Base-by-base conservation (phyloP, 371 early-diverging fungal genomes). In the Nematocida homosporus region DNA sequence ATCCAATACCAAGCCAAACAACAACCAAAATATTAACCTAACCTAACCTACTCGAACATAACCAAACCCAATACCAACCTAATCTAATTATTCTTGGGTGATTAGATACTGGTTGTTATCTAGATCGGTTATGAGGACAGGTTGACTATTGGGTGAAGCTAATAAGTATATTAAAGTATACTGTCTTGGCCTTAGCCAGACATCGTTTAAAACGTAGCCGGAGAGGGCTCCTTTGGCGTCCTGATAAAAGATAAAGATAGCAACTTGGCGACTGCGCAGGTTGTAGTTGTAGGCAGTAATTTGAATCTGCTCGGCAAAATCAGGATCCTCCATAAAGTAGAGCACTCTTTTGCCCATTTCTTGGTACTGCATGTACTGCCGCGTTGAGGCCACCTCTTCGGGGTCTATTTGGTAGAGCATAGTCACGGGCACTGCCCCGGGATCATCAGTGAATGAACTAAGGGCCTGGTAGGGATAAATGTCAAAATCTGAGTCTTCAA, bases 151-250 rank as follows among this genome's bases (percentile, higher is more conserved):
- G 5, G 50, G 5, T 16, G 6, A 8, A 6, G 30, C 38, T 2
- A 63, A 29, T 6, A 57, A 18, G 10, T 20, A 10, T 30, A 68
- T 68, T 6, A 30, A 29, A 4, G 44, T 59, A 25, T 20, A 10
- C 1, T 38, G 6, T 59, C 65, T 55, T 0, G 69, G 65, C 18
- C 57, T 29, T 20, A 68, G 18, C 42, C 37, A 38, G 10, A 68
- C 42, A 35, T 56, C 60, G 34, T 68, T 68, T 40, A 68, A 35
- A 0, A 68, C 59, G 23, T 54, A 56, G 13, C 69, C 69, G n/a
- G n/a, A n/a, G 10, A 23, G 29, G n/a, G 60, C 1, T 3, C 16
- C 27, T 0, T 47, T 40, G 23, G 48, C 29, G 2, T 56, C 16
- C 41, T 13, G 29, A 37, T 40, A 68, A 34, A 68, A 68, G 30